Percentiles rank a stretch among this genome's conserved stretches.
phyloP scores from a whole-genome alignment of 2,329 filamentous ascomycete species.

The Shiraia sp. region DNA sequence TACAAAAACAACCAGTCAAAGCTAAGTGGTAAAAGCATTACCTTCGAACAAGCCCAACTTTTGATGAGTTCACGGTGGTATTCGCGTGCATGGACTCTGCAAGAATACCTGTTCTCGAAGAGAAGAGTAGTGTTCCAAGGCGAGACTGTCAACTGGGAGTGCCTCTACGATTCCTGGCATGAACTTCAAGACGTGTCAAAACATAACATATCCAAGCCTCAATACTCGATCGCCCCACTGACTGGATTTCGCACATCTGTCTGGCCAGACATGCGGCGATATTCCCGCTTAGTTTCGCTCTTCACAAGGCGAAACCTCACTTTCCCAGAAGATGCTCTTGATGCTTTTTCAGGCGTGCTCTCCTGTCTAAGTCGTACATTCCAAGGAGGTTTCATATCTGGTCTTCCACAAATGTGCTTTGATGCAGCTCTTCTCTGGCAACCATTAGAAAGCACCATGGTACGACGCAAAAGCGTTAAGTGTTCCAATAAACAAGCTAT shows the following conservation, averaged over 20 bases:
- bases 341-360: constrained; percentile 17
- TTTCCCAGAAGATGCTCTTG: constrained; percentile 16
- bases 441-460: constrained; percentile 2
- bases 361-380: constrained; percentile 9
- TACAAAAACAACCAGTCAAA: background rate
- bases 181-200: constrained; percentile 6
- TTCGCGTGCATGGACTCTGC: constrained; percentile 18
- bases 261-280: too few species aligned
- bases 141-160: constrained; percentile 18
- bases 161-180: constrained; percentile 12
- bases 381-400: constrained; percentile 14
- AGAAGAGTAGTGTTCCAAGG: constrained; percentile 15
- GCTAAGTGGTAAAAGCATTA: constrained; percentile 1
- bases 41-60: constrained; percentile 1
- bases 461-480: constrained; percentile 6
- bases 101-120: constrained; percentile 16
- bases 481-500: background rate
- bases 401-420: constrained; percentile 19
- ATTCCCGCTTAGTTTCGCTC: constrained; percentile 7
- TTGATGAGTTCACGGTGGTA: constrained; percentile 16
- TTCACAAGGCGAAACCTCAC: constrained; percentile 14
- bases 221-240: background rate
- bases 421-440: constrained; percentile 19
- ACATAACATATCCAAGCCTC: background rate
- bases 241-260: background rate